Conservation (phyloP, 31 red algal genomes). For the Endocladia muricata region DNA sequence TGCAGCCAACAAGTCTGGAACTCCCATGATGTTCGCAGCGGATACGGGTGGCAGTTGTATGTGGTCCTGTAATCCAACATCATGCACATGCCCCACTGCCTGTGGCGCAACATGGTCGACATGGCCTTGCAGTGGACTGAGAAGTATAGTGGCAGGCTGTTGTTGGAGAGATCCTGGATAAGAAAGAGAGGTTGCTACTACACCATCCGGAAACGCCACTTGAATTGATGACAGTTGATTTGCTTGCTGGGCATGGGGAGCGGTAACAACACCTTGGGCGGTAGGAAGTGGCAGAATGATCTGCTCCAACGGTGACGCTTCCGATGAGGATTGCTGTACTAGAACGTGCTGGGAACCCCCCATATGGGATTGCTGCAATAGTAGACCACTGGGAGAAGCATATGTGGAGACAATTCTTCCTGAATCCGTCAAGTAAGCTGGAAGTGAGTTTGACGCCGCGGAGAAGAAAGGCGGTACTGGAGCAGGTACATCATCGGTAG, state of each 20-base stretch:
- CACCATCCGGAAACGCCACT: not conserved
- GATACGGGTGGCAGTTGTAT: not conserved
- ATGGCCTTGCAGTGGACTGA: not conserved
- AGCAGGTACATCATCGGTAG: too few species aligned
- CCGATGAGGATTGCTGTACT: too few species aligned
- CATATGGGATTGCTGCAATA: too few species aligned
- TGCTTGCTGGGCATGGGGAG: not conserved
- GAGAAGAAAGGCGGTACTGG: too few species aligned
- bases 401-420: too few species aligned
- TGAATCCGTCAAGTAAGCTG: too few species aligned
- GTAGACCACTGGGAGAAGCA: too few species aligned
- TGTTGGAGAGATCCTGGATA: not conserved
- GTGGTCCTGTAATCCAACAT: not conserved
- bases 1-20: constrained; percentile 29
- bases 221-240: not conserved
- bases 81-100: not conserved
- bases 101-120: not conserved
- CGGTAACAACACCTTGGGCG: not conserved
- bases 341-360: too few species aligned
- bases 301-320: too few species aligned
- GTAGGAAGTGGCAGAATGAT: not conserved
- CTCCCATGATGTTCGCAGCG: not conserved
- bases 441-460: too few species aligned
- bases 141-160: not conserved
- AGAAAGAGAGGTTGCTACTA: not conserved